Conservation (phyloP, 768 basidiomycete genomes). For the Podaxis rugospora region DNA sequence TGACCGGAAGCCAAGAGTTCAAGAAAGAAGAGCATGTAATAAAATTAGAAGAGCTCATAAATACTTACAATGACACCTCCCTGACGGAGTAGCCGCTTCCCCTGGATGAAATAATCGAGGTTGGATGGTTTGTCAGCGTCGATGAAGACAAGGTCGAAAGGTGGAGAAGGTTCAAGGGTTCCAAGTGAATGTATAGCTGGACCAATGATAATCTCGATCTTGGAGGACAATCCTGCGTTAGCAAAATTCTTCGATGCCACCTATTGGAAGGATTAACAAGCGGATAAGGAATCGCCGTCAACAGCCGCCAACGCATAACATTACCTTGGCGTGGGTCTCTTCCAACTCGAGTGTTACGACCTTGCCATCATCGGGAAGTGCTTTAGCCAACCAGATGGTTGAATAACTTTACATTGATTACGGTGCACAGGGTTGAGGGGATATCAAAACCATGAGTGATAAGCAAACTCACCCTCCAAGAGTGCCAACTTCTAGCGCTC, state of each 20-base stretch:
- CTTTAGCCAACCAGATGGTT: constrained; percentile 40
- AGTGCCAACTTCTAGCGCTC: constrained; percentile 62
- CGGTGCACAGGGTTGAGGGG: not conserved
- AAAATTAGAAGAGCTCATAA: not conserved
- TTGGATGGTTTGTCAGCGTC: constrained; percentile 66
- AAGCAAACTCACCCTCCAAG: constrained; percentile 48
- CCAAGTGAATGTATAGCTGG: constrained; percentile 47
- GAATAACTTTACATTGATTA: constrained; percentile 29
- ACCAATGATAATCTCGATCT: constrained; percentile 47
- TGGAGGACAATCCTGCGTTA: constrained; percentile 44
- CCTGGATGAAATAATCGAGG: constrained; percentile 51
- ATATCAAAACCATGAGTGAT: not conserved
- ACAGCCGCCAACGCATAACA: not conserved
- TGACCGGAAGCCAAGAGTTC: not conserved
- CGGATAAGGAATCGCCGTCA: not conserved
- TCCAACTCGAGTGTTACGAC: constrained; percentile 44
- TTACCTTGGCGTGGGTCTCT: constrained; percentile 42
- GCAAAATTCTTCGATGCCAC: constrained; percentile 56
- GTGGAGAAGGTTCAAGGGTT: constrained; percentile 39
- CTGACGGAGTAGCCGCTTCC: constrained; percentile 52
- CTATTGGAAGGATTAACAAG: constrained; percentile 24
- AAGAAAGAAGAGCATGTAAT: not conserved
- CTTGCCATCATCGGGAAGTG: constrained; percentile 46
- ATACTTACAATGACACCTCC: constrained; percentile 58
- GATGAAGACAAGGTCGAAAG: constrained; percentile 68